Evolutionary conservation across 371 early-diverging fungal genomes (phyloP).

Genomic region (Lichtheimia ornata): DNA sequence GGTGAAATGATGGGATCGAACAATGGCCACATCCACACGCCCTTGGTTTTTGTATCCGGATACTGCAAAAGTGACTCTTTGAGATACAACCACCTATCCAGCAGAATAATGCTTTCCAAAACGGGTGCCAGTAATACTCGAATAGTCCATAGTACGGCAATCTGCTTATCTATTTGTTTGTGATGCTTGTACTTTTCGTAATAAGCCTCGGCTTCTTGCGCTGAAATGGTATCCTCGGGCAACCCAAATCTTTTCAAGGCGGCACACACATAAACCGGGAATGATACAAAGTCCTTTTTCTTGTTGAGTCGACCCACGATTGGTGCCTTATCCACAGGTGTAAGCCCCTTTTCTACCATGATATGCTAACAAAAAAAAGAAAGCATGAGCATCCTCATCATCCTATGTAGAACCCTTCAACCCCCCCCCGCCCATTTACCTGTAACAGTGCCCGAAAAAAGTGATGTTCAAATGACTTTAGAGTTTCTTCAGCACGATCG

Average conservation of each 20-base stretch:
- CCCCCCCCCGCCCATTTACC: constrained; percentile 18
- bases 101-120: constrained; percentile 74
- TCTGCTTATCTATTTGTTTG: constrained; percentile 52
- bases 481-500: constrained; percentile 50
- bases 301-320: constrained; percentile 64
- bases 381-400: not conserved
- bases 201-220: constrained; percentile 44
- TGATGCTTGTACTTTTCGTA: constrained; percentile 25
- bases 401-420: not conserved
- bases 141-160: constrained; percentile 82
- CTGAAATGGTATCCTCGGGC: constrained; percentile 42
- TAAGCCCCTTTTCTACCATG: constrained; percentile 57
- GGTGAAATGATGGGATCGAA: constrained; percentile 43
- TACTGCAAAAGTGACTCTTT: constrained; percentile 34
- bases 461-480: constrained; percentile 70
- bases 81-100: constrained; percentile 75
- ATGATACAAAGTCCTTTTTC: constrained; percentile 44
- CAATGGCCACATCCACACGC: constrained; percentile 47
- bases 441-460: constrained; percentile 75
- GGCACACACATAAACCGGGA: constrained; percentile 37
- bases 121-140: constrained; percentile 73
- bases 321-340: constrained; percentile 50
- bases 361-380: constrained; percentile 27
- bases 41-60: constrained; percentile 13
- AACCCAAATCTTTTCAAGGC: constrained; percentile 47